Conservation (phyloP, 306 rosid species). For the Quercus berberidifolia region DNA sequence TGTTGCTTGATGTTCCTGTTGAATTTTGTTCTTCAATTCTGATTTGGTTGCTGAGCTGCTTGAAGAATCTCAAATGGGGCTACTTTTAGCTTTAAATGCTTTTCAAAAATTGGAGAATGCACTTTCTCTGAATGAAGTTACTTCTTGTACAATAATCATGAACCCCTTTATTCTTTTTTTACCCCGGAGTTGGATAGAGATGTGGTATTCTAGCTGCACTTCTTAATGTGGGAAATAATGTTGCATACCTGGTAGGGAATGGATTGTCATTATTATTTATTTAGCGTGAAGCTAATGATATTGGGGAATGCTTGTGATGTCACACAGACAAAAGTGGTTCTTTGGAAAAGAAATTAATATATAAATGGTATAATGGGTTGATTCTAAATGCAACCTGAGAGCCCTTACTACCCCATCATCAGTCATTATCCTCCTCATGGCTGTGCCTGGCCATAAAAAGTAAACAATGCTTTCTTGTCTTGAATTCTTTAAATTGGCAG, state of each 20-base stretch:
- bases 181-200: not conserved
- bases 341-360: conserved; percentile 5
- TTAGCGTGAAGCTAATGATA: not conserved
- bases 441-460: conserved; percentile 1
- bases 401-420: not conserved
- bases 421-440: not conserved
- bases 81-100: conserved; percentile 11
- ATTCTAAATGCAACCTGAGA: not conserved
- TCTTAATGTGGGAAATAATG: not conserved
- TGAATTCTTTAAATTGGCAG: not conserved
- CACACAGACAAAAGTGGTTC: not conserved
- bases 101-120: not conserved
- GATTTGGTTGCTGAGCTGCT: conserved; percentile 3
- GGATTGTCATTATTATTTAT: not conserved
- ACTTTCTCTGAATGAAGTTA: conserved; percentile 7
- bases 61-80: not conserved
- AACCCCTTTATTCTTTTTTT: not conserved
- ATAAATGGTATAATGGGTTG: not conserved
- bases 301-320: not conserved
- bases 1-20: not conserved
- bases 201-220: not conserved
- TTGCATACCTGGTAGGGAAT: conserved; percentile 2
- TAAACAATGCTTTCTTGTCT: not conserved
- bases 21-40: conserved; percentile 14
- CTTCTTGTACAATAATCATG: conserved; percentile 6